Base-by-base conservation (phyloP, 2,329 filamentous ascomycete species). In the Talaromyces sp. region DNA sequence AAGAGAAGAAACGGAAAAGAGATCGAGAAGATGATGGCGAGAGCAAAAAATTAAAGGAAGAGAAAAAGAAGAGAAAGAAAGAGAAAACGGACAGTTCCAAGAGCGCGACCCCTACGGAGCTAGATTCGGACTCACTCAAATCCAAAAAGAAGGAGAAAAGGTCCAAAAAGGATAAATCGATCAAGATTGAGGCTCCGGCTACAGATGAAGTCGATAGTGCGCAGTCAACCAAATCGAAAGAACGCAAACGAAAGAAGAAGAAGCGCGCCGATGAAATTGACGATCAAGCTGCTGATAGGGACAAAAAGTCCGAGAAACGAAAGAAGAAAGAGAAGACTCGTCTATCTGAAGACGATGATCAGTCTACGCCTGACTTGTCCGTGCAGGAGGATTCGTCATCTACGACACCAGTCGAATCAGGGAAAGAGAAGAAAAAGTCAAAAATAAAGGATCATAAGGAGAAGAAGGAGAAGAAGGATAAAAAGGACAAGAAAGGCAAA, bases 1-100 rank as follows among this genome's bases (percentile, higher is more conserved):
- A 69, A 62, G 60, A 65, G 33, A 62, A 58, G 59, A 71, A 70
- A 56, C 74, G 67, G 65, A 78, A 72, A 71, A 53, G 72, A 61
- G 63, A 73, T 65, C 62, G 65, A 10, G 63, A 60, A 63, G 65
- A 65, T 57, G 61, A 55, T 43, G 57, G 53, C 17, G 53, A 60
- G n/a, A 46, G 31, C 48, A 43, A 53, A 19, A 62, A 66, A 46
- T 63, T 65, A 59, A 66, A 68, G 54, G 67, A 63, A 40, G 67
- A 64, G 55, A 67, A 67, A 50, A 67, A 65, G 58, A 65, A 66
- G 48, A 66, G 36, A 31, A 59, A 57, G 45, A 58, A 63, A 28
- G 52, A 56, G 46, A 50, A 60, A 58, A 61, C 35, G 17, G 19
- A 59, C 31, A 21, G 52, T 19, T 64, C 28, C 17, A 43, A 43